Evolutionary conservation across 164 flowering plant species (phyloP).

Genomic region (Berberis vulgaris): DNA sequence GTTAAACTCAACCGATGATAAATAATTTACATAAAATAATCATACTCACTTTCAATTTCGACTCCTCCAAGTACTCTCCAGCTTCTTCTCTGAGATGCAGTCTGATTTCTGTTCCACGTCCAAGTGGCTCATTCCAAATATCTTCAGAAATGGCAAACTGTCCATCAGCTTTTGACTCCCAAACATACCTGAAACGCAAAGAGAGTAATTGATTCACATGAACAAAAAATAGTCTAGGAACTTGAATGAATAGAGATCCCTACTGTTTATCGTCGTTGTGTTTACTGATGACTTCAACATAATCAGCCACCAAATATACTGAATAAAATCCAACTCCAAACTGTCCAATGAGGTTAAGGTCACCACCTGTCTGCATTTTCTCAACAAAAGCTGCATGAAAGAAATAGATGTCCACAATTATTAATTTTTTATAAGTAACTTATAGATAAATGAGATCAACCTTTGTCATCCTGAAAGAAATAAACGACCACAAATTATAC

Average conservation of each 20-base stretch:
- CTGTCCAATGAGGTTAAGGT: slow-evolving; percentile 92
- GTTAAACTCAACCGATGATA: not conserved
- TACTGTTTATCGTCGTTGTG: slow-evolving; percentile 98
- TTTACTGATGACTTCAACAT: slow-evolving; percentile 95
- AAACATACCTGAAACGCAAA: slow-evolving; percentile 56
- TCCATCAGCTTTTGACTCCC: slow-evolving; percentile 99
- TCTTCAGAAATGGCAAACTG: slow-evolving; percentile 92
- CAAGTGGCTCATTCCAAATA: slow-evolving; percentile 85
- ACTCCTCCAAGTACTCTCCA: slow-evolving; percentile 84
- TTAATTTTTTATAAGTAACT: no score
- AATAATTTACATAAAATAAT: no score
- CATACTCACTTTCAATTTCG: slow-evolving; percentile 67
- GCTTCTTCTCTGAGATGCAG: slow-evolving; percentile 92
- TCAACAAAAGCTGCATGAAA: slow-evolving; percentile 78
- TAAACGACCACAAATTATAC: slow-evolving; percentile 17
- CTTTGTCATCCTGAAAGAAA: not conserved
- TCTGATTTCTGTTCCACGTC: slow-evolving; percentile 97
- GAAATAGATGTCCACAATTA: not conserved
- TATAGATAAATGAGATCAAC: not conserved
- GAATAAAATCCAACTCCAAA: slow-evolving; percentile 99
- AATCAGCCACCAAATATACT: slow-evolving; percentile 93
- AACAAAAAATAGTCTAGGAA: not conserved
- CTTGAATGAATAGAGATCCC: slow-evolving; percentile 15
- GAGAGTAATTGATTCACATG: not conserved
- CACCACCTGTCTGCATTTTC: slow-evolving; percentile 92